Evolutionary conservation across 2,329 filamentous ascomycete genomes (phyloP), one percentile per base, ranked within the genome.

Genomic region (Phialemoniopsis sp.): DNA sequence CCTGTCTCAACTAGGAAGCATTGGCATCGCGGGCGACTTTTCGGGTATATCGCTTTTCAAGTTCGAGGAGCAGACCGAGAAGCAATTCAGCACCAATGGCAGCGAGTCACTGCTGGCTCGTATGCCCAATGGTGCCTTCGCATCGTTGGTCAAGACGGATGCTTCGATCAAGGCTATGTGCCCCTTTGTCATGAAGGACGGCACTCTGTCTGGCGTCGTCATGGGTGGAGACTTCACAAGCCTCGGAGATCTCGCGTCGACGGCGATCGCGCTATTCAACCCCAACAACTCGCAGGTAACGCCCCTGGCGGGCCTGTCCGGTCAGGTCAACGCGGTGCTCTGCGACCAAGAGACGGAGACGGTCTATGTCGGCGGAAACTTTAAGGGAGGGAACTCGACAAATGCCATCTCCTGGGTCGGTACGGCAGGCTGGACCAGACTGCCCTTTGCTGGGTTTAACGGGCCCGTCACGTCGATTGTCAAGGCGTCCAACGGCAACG

Each of bases 151-250:
- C 38, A 74, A 80, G 31, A 84, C 89, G 33, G 89, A 97, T 63
- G 90, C 85, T 42, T 81, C 85, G 36, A 95, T 98, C 55, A 77
- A 82, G 55, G 76, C 88, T 47, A 93, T 98, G 86, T 98, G 93
- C 67, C 69, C 84, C 15, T 87, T 91, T 52, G 72, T 80, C 37
- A 66, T 73, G 51, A 71, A 74, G 41, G 76, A 87, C 60, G 85
- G 86, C 47, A 75, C 72, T 6, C 64, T 84, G 41, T 71, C 77
- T n/a, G 84, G 85, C 31, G 78, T 97, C 19, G 77, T 97, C 35
- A 76, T 98, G 13, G 93, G 87, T 40, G 93, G 93, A 35, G 97
- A 97, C 67, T 98, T 98, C 59, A 97, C 93, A 26, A 94, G 88
- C 59, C 67, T 98, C 46, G 87, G 83, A 43, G 82, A 82, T 42